phyloP scores from a whole-genome alignment of 495 filamentous ascomycete species.

The Bombardia bombarda region DNA sequence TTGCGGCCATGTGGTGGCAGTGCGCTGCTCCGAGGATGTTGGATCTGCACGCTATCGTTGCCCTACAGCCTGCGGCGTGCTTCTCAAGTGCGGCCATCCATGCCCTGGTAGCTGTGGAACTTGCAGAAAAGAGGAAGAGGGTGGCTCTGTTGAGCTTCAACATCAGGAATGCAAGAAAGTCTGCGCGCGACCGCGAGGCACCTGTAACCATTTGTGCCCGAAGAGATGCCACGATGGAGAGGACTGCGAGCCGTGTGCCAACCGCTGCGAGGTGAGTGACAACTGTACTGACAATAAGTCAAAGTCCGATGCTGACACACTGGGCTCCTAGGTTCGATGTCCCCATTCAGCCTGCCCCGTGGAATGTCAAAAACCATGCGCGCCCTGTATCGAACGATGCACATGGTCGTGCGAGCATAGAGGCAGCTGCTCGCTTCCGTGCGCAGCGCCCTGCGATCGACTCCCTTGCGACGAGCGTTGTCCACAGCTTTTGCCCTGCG shows the following conservation, averaged over 20 bases:
- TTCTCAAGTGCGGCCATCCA: slow-evolving; percentile 52
- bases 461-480: slow-evolving; percentile 63
- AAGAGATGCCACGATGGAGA: slow-evolving; percentile 21
- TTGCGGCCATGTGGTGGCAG: slow-evolving; percentile 46
- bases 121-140: slow-evolving; percentile 32
- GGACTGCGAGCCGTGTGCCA: slow-evolving; percentile 49
- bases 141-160: slow-evolving; percentile 5
- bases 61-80: slow-evolving; percentile 31
- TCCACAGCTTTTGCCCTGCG: slow-evolving; percentile 46
- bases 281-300: background rate
- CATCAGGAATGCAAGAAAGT: slow-evolving; percentile 43
- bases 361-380: slow-evolving; percentile 54
- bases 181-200: slow-evolving; percentile 48
- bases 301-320: background rate
- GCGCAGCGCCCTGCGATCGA: slow-evolving; percentile 61
- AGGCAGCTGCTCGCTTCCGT: slow-evolving; percentile 57
- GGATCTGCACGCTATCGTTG: slow-evolving; percentile 33
- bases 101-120: slow-evolving; percentile 45
- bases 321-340: slow-evolving; percentile 5
- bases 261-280: slow-evolving; percentile 4
- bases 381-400: slow-evolving; percentile 51
- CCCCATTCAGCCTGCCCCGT: slow-evolving; percentile 52
- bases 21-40: slow-evolving; percentile 45
- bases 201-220: slow-evolving; percentile 46
- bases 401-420: slow-evolving; percentile 47